These are phyloP conservation scores for Phytopythium litorale DNA, from an alignment of 352 stramenopile genomes.

Conservation along the genomic window DNA sequence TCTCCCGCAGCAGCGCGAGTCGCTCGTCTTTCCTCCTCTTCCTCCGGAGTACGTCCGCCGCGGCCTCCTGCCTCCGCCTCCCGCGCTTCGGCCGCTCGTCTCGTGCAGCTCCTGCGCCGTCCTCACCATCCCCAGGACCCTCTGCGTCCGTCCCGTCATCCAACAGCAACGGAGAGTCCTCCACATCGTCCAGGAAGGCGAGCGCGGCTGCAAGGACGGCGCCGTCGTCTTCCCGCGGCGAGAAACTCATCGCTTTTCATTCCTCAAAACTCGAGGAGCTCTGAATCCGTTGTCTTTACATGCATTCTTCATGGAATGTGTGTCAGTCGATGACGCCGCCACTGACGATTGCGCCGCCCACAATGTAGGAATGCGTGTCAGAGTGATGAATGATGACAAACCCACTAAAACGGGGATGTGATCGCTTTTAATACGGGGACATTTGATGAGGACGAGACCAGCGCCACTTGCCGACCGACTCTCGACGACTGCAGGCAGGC, in stretches of 20 bases:
- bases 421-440: background rate
- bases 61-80: background rate
- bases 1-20: background rate
- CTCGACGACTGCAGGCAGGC: too few species aligned
- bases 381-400: background rate
- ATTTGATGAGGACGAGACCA: background rate
- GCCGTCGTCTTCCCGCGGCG: constrained; percentile 14
- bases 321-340: background rate
- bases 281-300: background rate
- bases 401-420: background rate
- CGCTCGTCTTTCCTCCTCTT: constrained; percentile 1
- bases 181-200: constrained; percentile 19
- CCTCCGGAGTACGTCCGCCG: background rate
- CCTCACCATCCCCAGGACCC: background rate
- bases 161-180: background rate
- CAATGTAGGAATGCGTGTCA: constrained; percentile 8
- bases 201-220: constrained; percentile 21
- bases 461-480: too few species aligned
- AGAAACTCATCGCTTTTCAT: constrained; percentile 1
- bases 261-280: background rate
- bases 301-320: background rate
- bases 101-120: too few species aligned
- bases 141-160: background rate
- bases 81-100: background rate
- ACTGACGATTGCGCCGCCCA: background rate